Percentiles rank a stretch among this genome's conserved stretches.
Evolutionary conservation across 305 asterid species (phyloP).

Genomic region (Fraxinus velutina): DNA sequence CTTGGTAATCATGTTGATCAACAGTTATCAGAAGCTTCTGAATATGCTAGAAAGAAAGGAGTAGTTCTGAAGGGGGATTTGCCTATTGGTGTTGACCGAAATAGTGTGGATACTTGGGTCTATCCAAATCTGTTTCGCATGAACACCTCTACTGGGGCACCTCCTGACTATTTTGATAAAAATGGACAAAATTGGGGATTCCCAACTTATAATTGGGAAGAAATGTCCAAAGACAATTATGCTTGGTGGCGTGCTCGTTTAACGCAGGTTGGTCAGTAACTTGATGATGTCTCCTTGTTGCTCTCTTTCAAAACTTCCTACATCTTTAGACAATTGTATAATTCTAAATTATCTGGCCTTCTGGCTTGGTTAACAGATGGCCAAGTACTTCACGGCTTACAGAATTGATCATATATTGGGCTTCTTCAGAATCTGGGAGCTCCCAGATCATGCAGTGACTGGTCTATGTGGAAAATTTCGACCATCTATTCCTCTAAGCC

Average conservation of each 20-base stretch:
- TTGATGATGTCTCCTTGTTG: constrained; percentile 1
- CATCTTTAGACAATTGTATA: background rate
- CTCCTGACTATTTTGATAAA: constrained; percentile 97
- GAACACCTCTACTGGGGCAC: constrained; percentile 99
- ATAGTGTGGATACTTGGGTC: constrained; percentile 99
- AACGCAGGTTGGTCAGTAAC: constrained; percentile 57
- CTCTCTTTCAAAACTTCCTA: background rate
- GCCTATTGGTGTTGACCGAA: constrained; percentile 93
- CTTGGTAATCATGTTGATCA: constrained; percentile 20
- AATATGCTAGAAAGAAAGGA: constrained; percentile 77
- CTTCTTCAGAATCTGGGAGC: constrained; percentile 98
- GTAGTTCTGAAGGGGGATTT: constrained; percentile 92
- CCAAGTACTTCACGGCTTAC: constrained; percentile 92
- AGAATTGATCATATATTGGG: constrained; percentile 96
- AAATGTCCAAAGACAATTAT: constrained; percentile 96
- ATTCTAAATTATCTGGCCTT: background rate
- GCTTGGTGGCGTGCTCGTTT: constrained; percentile 99
- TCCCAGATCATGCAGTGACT: constrained; percentile 89
- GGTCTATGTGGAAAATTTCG: constrained; percentile 99
- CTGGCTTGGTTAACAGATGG: constrained; percentile 58
- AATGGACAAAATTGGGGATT: constrained; percentile 99
- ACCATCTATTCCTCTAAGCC: constrained; percentile 90
- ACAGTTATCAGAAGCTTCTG: constrained; percentile 91
- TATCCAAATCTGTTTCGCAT: constrained; percentile 85
- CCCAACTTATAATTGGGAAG: constrained; percentile 99